phyloP scores from a whole-genome alignment of 129 eudicot species.

The Logfia minima region DNA sequence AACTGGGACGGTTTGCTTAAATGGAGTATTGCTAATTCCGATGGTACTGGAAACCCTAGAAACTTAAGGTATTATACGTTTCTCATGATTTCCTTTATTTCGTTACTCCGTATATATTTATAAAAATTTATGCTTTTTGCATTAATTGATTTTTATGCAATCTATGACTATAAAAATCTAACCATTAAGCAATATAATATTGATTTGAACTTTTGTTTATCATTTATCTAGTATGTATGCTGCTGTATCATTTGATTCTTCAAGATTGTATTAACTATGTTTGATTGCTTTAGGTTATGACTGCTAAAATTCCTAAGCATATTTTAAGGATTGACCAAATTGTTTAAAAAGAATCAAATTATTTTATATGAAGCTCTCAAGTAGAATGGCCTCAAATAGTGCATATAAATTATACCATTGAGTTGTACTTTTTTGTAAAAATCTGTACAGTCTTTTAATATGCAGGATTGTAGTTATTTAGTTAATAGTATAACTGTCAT shows the following conservation, averaged over 20 bases:
- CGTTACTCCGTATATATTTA: not conserved
- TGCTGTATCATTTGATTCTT: not conserved
- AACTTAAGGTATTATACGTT: conserved; percentile 52
- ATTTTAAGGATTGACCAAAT: not conserved
- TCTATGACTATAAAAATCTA: too few species aligned
- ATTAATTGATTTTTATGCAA: not conserved
- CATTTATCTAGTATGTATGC: not conserved
- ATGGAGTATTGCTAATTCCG: conserved; percentile 90
- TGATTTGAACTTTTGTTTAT: not conserved
- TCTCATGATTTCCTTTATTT: not conserved
- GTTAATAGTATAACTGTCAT: not conserved
- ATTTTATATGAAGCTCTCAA: too few species aligned
- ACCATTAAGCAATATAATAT: not conserved
- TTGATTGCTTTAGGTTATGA: not conserved
- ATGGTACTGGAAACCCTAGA: conserved; percentile 67
- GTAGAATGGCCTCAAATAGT: not conserved
- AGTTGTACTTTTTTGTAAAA: not conserved
- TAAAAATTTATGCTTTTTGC: too few species aligned
- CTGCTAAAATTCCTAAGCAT: not conserved
- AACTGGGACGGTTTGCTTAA: conserved; percentile 96
- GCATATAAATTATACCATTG: not conserved
- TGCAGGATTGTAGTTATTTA: not conserved
- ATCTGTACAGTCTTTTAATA: too few species aligned
- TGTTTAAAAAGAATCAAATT: not conserved
- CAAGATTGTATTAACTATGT: not conserved